These are phyloP conservation scores for Kalanchoe fedtschenkoi DNA, from an alignment of 164 flowering plant species.

Conservation along the genomic window DNA sequence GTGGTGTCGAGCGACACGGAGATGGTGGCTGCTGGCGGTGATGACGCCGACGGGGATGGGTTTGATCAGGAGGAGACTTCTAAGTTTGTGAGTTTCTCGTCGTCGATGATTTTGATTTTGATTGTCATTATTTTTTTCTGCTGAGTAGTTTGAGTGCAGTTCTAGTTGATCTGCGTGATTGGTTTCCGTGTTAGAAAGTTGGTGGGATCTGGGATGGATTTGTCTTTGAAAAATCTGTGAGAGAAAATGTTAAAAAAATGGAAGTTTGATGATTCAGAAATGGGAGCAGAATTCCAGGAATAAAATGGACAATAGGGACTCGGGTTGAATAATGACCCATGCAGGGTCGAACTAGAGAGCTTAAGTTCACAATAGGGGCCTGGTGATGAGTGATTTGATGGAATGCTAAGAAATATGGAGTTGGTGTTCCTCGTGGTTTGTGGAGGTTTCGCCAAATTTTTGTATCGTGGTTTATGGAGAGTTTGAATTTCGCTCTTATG, in stretches of 20 bases:
- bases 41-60: neutral
- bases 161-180: too few species aligned
- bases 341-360: too few species aligned
- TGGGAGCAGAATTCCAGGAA: too few species aligned
- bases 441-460: neutral
- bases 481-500: neutral
- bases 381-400: neutral
- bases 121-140: neutral
- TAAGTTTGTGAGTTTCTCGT: neutral
- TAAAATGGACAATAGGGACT: too few species aligned
- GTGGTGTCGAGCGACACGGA: neutral
- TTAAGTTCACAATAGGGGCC: too few species aligned
- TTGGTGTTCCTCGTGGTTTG: neutral
- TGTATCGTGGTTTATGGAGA: neutral
- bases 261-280: too few species aligned
- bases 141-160: neutral
- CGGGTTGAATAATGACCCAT: too few species aligned
- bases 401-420: neutral
- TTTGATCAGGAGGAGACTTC: slow-evolving; percentile 1
- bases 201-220: too few species aligned
- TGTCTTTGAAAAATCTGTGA: too few species aligned
- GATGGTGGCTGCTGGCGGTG: neutral
- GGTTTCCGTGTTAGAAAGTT: too few species aligned
- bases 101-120: neutral
- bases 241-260: too few species aligned